Conservation (phyloP, 768 basidiomycete genomes). For the Pholiota molesta region DNA sequence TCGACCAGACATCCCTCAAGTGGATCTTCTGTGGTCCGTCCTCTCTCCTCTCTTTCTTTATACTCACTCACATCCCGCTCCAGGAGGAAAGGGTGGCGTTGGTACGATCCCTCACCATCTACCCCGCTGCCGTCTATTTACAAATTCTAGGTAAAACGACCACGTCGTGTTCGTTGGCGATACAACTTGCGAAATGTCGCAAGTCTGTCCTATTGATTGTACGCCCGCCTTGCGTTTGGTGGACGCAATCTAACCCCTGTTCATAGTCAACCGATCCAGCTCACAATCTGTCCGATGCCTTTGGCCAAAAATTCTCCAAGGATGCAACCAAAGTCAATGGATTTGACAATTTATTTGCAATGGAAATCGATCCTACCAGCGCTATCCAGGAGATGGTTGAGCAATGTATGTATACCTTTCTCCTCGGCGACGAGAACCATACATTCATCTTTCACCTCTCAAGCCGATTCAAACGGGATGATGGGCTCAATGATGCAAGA, state of each 20-base stretch:
- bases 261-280: conserved; percentile 97
- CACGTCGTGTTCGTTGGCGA: conserved; percentile 96
- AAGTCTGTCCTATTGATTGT: conserved; percentile 98
- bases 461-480: conserved; percentile 88
- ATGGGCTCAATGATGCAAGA: conserved; percentile 99
- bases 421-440: not conserved
- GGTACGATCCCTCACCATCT: conserved; percentile 54
- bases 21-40: conserved; percentile 98
- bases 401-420: conserved; percentile 61
- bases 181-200: conserved; percentile 86
- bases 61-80: conserved; percentile 13
- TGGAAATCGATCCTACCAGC: conserved; percentile 99
- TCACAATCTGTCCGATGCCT: conserved; percentile 98
- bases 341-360: conserved; percentile 94
- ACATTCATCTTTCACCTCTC: conserved; percentile 8
- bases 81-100: conserved; percentile 98
- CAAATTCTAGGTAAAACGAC: conserved; percentile 86
- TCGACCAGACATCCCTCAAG: conserved; percentile 91
- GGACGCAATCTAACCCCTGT: not conserved
- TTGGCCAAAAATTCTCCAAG: conserved; percentile 98
- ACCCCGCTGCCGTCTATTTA: conserved; percentile 6
- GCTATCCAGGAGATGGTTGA: conserved; percentile 99
- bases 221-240: conserved; percentile 33
- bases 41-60: conserved; percentile 8
- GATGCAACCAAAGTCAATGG: conserved; percentile 99